Percentiles rank a stretch among this genome's conserved stretches.
phyloP scores from a whole-genome alignment of 148 eudicot species.

The Cornus suecica region DNA sequence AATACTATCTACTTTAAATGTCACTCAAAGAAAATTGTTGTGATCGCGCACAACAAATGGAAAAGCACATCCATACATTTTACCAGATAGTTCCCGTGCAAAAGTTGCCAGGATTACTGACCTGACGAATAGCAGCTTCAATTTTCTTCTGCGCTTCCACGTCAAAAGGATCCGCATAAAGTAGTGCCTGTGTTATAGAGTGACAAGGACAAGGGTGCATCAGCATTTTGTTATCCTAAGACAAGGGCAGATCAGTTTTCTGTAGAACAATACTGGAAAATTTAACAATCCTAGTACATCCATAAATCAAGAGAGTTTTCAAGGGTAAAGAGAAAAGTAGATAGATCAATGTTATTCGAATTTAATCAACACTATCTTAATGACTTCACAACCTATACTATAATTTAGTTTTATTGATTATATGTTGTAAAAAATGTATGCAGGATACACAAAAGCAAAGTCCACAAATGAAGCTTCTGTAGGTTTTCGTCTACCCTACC shows the following conservation, averaged over 20 bases:
- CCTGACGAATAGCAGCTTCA: conserved; percentile 98
- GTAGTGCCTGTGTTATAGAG: conserved; percentile 59
- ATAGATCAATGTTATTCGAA: conserved; percentile 4
- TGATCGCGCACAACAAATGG: background rate
- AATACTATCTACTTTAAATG: background rate
- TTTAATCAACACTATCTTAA: background rate
- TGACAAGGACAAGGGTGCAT: conserved; percentile 11
- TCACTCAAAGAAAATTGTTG: background rate
- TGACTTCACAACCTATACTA: background rate
- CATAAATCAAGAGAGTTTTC: background rate
- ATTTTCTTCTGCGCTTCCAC: conserved; percentile 98
- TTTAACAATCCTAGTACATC: background rate
- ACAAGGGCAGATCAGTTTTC: background rate
- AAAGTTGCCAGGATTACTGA: conserved; percentile 11
- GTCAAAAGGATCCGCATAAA: conserved; percentile 93
- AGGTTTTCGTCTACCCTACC: no score
- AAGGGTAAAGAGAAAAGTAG: background rate
- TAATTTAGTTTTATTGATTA: background rate
- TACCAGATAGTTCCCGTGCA: background rate
- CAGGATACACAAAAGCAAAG: background rate
- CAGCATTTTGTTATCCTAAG: no score
- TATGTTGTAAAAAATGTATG: background rate
- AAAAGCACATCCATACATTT: background rate
- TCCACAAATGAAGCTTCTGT: background rate
- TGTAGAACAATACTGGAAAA: background rate